phyloP scores from a whole-genome alignment of 345 rosid genomes.

The Leavenworthia alabamica region DNA sequence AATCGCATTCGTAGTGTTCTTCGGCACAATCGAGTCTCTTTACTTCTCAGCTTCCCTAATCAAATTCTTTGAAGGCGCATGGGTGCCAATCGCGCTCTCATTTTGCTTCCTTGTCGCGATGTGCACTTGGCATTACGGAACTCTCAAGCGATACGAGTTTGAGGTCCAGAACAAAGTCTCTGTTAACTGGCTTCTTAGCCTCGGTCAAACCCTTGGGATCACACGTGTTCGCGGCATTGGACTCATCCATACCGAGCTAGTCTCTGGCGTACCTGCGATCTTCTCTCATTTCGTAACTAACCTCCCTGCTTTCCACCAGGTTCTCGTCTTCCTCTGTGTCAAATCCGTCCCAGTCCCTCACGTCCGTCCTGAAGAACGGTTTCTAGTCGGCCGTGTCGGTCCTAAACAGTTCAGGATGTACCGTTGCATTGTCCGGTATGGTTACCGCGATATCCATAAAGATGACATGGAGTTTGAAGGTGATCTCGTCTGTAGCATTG shows the following conservation, averaged over 20 bases:
- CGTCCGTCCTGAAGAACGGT: slow-evolving; percentile 79
- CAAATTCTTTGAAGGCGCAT: slow-evolving; percentile 95
- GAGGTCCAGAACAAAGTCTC: slow-evolving; percentile 95
- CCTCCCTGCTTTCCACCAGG: slow-evolving; percentile 96
- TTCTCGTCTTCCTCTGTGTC: slow-evolving; percentile 82
- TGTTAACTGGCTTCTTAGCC: slow-evolving; percentile 74
- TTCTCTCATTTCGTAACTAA: slow-evolving; percentile 97
- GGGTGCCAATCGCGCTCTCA: slow-evolving; percentile 94
- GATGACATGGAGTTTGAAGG: slow-evolving; percentile 88
- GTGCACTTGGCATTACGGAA: slow-evolving; percentile 94
- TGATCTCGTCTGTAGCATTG: slow-evolving; percentile 81
- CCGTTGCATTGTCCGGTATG: slow-evolving; percentile 87
- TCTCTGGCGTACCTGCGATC: slow-evolving; percentile 88
- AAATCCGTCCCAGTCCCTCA: slow-evolving; percentile 97
- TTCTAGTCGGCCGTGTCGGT: slow-evolving; percentile 73
- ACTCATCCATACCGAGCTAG: slow-evolving; percentile 84
- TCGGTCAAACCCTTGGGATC: slow-evolving; percentile 79
- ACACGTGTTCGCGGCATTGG: slow-evolving; percentile 89
- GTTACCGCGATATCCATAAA: slow-evolving; percentile 83
- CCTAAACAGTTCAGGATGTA: slow-evolving; percentile 72
- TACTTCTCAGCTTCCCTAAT: slow-evolving; percentile 90
- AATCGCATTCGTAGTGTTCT: slow-evolving; percentile 58
- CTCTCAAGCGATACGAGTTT: slow-evolving; percentile 69
- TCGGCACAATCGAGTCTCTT: slow-evolving; percentile 83
- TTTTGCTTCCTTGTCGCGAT: slow-evolving; percentile 63